Conservation (phyloP, 768 basidiomycete species). For the Agrocybe praecox region DNA sequence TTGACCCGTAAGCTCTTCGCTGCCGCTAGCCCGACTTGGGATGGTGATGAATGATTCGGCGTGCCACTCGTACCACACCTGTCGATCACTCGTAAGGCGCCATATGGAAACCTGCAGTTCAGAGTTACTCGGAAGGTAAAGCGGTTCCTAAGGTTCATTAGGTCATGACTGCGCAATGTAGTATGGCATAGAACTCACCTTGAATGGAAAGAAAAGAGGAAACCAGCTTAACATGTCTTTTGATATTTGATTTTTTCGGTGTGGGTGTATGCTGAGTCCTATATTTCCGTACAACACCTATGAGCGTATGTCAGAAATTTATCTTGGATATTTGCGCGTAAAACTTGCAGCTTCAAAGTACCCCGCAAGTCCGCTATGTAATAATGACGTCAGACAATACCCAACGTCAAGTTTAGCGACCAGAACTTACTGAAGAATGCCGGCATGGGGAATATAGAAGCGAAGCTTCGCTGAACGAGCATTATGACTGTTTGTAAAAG, state of each 20-base stretch:
- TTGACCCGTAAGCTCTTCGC: slow-evolving; percentile 27
- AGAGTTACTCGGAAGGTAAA: slow-evolving; percentile 90
- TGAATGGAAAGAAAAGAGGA: slow-evolving; percentile 94
- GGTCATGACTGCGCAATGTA: slow-evolving; percentile 1
- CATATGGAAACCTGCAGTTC: slow-evolving; percentile 94
- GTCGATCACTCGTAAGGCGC: slow-evolving; percentile 86
- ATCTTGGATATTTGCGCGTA: not conserved
- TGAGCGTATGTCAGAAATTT: slow-evolving; percentile 4
- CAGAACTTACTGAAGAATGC: slow-evolving; percentile 72
- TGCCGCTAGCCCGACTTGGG: slow-evolving; percentile 34
- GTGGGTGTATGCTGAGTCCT: slow-evolving; percentile 92
- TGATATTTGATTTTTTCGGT: slow-evolving; percentile 81
- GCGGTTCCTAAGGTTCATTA: slow-evolving; percentile 65
- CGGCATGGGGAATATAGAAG: slow-evolving; percentile 95
- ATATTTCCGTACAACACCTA: slow-evolving; percentile 82
- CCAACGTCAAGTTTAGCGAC: not conserved
- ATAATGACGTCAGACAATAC: not conserved
- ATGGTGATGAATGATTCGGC: slow-evolving; percentile 89
- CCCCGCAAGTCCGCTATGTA: slow-evolving; percentile 78
- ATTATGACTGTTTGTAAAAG: slow-evolving; percentile 96
- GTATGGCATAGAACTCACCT: slow-evolving; percentile 48
- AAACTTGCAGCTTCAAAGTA: slow-evolving; percentile 85
- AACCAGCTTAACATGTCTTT: slow-evolving; percentile 99
- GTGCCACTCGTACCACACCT: slow-evolving; percentile 99
- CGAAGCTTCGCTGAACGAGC: slow-evolving; percentile 81